A percentile compares a stretch with the other conserved stretches of the same genome.
Conservation (phyloP, 2,329 filamentous ascomycete genomes). For the Alternaria dauci region DNA sequence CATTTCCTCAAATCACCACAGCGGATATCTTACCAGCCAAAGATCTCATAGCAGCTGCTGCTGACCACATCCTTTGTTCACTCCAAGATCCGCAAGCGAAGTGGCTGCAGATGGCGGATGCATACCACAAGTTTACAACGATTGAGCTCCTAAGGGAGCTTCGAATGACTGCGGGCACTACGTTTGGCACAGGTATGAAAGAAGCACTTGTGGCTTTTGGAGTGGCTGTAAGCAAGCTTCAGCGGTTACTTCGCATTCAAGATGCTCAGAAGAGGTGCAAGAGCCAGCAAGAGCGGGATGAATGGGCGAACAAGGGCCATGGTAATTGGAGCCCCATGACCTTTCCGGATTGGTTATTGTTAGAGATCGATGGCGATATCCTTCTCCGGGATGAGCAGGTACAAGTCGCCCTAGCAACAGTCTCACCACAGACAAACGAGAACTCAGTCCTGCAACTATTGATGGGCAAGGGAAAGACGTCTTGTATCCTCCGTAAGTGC, state of each 20-base stretch:
- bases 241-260: slow-evolving; percentile 57
- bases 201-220: slow-evolving; percentile 56
- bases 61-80: slow-evolving; percentile 15
- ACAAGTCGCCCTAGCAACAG: slow-evolving; percentile 68
- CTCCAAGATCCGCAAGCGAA: slow-evolving; percentile 36
- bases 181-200: slow-evolving; percentile 51
- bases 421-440: slow-evolving; percentile 58
- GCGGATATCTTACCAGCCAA: slow-evolving; percentile 26
- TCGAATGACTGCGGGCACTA: slow-evolving; percentile 42
- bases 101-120: slow-evolving; percentile 55
- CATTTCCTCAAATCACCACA: slow-evolving; percentile 11
- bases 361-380: slow-evolving; percentile 72
- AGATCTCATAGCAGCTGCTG: slow-evolving; percentile 15
- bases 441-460: slow-evolving; percentile 73
- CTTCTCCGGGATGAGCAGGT: slow-evolving; percentile 69
- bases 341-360: slow-evolving; percentile 68
- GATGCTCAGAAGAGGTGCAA: slow-evolving; percentile 38
- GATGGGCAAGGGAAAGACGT: slow-evolving; percentile 73
- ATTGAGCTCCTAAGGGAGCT: slow-evolving; percentile 60
- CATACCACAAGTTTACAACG: slow-evolving; percentile 59
- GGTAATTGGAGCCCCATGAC: slow-evolving; percentile 64
- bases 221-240: slow-evolving; percentile 54
- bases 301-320: slow-evolving; percentile 61
- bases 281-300: slow-evolving; percentile 49
- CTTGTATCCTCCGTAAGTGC: slow-evolving; percentile 62